Base-by-base conservation (phyloP, 2,329 filamentous ascomycete genomes). In the Falciphora oryzae region DNA sequence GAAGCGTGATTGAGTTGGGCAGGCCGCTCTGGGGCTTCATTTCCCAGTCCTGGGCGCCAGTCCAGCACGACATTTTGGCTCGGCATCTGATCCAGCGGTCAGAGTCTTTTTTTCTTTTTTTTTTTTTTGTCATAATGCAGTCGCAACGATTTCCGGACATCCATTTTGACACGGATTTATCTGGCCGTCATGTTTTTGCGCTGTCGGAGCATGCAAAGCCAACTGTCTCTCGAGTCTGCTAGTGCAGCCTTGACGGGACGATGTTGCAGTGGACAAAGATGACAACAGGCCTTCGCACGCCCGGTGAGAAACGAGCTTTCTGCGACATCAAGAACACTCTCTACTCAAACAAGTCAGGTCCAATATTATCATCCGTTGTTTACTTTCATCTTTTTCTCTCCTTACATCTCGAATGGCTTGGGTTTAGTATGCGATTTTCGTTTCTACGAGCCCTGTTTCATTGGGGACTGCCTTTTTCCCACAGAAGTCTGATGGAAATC, bases 31-130 rank as follows among this genome's bases (percentile, higher is more conserved):
- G 44, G 44, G 44, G 44, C 44, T 25, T 53, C 44, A 53, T 53
- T 53, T 53, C 44, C 44, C 44, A 53, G 44, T 8, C 22, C 44
- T 53, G 18, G 44, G 44, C 44, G 18, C 44, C 18, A 25, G 44
- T 53, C 44, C n/a, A 4, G 44, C 44, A 22, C 44, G 18, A 22
- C 44, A 53, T 53, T n/a, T 53, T 53, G 44, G 44, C 44, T 25
- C 25, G 57, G 27, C 57, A 28, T 58, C 57, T 58, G 57, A 58
- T 58, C 57, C 13, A 58, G 57, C 29, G 57, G 13, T 28, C 57
- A 58, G 57, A 58, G 6, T 56, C 50, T 56, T 25, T 25, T n/a
- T n/a, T n/a, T n/a, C n/a, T n/a, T n/a, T 16, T n/a, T 8, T 27
- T 28, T 25, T 57, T 38, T 38, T 38, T 8, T 8, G 35, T 50